These are phyloP conservation scores for Cryoendolithus antarcticus DNA, from an alignment of 2,329 filamentous ascomycete species.

Conservation along the genomic window DNA sequence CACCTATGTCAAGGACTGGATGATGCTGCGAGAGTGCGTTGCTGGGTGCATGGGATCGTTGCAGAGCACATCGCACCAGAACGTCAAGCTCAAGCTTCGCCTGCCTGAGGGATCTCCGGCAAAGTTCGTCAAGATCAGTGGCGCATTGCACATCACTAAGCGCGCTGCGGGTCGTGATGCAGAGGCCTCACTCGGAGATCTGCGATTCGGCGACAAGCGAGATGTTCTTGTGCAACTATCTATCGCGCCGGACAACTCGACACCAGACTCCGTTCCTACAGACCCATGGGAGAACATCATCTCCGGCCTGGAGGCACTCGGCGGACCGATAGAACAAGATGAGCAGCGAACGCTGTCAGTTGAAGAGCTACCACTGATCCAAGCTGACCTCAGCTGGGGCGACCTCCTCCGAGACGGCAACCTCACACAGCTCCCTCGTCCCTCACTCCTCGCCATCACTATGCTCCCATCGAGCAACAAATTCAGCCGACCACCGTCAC, in stretches of 20 bases:
- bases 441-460: slow-evolving; percentile 85
- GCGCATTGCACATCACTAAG: slow-evolving; percentile 90
- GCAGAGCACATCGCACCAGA: slow-evolving; percentile 94
- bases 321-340: slow-evolving; percentile 75
- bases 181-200: slow-evolving; percentile 79
- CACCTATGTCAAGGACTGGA: slow-evolving; percentile 98
- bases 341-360: slow-evolving; percentile 73
- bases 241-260: slow-evolving; percentile 73
- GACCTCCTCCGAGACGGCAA: slow-evolving; percentile 86
- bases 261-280: slow-evolving; percentile 74
- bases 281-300: slow-evolving; percentile 97
- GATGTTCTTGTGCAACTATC: slow-evolving; percentile 91
- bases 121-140: slow-evolving; percentile 97
- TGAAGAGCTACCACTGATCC: slow-evolving; percentile 88
- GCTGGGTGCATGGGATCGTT: slow-evolving; percentile 85
- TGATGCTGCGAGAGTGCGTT: slow-evolving; percentile 96
- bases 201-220: slow-evolving; percentile 88
- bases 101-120: slow-evolving; percentile 92
- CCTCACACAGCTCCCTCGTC: slow-evolving; percentile 72
- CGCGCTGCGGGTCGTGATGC: slow-evolving; percentile 88
- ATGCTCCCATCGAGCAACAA: slow-evolving; percentile 55
- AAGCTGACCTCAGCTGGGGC: slow-evolving; percentile 86
- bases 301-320: slow-evolving; percentile 84
- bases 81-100: slow-evolving; percentile 88
- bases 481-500: slow-evolving; percentile 38